Conservation (phyloP, 352 stramenopile species). For the Phytopythium mirpurense region DNA sequence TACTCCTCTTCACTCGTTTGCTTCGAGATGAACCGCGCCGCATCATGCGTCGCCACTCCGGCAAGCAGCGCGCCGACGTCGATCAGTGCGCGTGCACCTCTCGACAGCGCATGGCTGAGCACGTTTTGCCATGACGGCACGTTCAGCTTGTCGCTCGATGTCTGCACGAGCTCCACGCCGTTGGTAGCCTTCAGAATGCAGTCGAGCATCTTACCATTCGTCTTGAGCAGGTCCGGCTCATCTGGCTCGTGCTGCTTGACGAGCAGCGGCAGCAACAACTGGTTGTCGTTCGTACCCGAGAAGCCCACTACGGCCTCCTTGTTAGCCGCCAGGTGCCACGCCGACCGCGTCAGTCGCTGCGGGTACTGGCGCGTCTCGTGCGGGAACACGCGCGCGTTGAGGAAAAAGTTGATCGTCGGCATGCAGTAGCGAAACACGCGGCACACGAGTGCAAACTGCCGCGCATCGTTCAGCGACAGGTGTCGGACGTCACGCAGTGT, state of each 20-base stretch:
- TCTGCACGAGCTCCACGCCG: slow-evolving; percentile 26
- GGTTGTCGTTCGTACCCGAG: slow-evolving; percentile 89
- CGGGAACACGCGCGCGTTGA: slow-evolving; percentile 81
- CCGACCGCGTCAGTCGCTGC: slow-evolving; percentile 55
- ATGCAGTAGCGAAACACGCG: slow-evolving; percentile 57
- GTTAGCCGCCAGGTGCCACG: slow-evolving; percentile 80
- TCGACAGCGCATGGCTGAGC: slow-evolving; percentile 29
- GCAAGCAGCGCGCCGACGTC: slow-evolving; percentile 83
- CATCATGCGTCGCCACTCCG: slow-evolving; percentile 43
- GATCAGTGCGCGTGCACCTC: slow-evolving; percentile 62
- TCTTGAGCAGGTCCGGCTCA: slow-evolving; percentile 44
- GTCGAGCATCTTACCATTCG: slow-evolving; percentile 88
- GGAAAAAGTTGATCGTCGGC: slow-evolving; percentile 80
- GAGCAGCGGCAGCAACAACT: slow-evolving; percentile 64
- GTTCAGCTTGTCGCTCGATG: background rate
- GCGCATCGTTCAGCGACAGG: slow-evolving; percentile 68
- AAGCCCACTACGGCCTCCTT: slow-evolving; percentile 61
- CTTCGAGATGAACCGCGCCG: slow-evolving; percentile 42
- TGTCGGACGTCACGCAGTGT: slow-evolving; percentile 54
- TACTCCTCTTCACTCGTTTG: slow-evolving; percentile 16
- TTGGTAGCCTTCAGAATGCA: slow-evolving; percentile 39
- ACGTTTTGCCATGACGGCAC: slow-evolving; percentile 42
- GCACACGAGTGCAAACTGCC: slow-evolving; percentile 53
- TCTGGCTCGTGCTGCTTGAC: slow-evolving; percentile 58
- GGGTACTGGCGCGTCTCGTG: slow-evolving; percentile 77